These are phyloP conservation scores for Blumeria hordei DNA, from an alignment of 2,329 filamentous ascomycete genomes.

Conservation along the genomic window DNA sequence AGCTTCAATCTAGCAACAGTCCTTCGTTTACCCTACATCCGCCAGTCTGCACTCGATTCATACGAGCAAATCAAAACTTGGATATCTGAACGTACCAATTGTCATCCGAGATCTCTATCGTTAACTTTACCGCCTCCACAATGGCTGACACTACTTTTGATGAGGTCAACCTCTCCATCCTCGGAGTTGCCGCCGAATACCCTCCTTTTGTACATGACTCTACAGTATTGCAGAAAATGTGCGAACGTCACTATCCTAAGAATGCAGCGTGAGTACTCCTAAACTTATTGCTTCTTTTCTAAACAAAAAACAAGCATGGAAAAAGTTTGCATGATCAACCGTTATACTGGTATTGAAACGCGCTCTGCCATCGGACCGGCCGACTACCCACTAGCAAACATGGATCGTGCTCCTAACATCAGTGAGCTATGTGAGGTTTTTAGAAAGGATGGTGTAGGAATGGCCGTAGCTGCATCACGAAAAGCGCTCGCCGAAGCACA, in stretches of 20 bases:
- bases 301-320: constrained; percentile 23
- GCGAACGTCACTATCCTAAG: constrained; percentile 32
- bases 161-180: constrained; percentile 25
- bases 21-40: background rate
- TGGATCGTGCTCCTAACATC: constrained; percentile 27
- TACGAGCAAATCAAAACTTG: background rate
- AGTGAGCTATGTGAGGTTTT: constrained; percentile 29
- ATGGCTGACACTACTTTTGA: background rate
- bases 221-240: constrained; percentile 25
- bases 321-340: constrained; percentile 38
- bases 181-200: constrained; percentile 34
- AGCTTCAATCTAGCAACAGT: background rate
- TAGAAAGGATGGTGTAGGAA: constrained; percentile 29
- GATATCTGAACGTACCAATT: background rate
- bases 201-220: constrained; percentile 29
- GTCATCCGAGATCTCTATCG: background rate
- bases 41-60: background rate
- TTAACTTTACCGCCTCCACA: background rate
- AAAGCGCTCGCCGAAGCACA: constrained; percentile 31
- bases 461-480: constrained; percentile 28
- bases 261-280: constrained; percentile 27
- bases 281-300: background rate
- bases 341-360: constrained; percentile 37
- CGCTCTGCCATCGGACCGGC: constrained; percentile 36
- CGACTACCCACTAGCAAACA: constrained; percentile 36